A percentile compares a stretch with the other conserved stretches of the same genome.
Evolutionary conservation across 257 asterid species (phyloP).

Genomic region (Solanum chilense): DNA sequence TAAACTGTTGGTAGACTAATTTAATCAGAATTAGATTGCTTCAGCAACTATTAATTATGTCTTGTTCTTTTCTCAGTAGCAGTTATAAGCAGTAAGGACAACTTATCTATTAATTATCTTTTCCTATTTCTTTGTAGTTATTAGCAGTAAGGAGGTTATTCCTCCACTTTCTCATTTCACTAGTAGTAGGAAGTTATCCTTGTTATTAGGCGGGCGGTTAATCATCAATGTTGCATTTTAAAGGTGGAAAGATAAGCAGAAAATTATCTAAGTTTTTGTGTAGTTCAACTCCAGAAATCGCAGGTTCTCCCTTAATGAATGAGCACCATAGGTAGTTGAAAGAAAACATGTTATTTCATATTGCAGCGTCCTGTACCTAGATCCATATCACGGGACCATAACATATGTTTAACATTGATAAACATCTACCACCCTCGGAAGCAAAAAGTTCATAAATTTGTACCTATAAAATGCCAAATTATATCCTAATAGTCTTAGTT

Average conservation of each 20-base stretch:
- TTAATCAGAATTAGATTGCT: not conserved
- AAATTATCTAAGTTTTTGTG: not conserved
- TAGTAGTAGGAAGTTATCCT: not conserved
- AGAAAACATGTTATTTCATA: not conserved
- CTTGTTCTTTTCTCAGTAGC: not conserved
- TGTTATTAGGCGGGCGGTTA: not conserved
- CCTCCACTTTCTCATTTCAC: not conserved
- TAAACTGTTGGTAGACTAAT: not conserved
- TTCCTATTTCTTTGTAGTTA: not conserved
- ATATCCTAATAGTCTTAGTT: not conserved
- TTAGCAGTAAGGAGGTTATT: not conserved
- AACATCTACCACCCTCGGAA: not conserved
- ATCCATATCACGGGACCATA: not conserved
- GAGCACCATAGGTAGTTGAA: not conserved
- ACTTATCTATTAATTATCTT: not conserved
- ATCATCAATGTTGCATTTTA: not conserved
- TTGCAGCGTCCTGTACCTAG: not conserved
- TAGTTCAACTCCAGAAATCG: not conserved
- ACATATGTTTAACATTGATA: not conserved
- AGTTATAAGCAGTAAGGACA: not conserved
- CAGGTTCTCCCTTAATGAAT: not conserved
- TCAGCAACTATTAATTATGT: not conserved
- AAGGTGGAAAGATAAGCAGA: not conserved
- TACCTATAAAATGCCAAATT: not conserved
- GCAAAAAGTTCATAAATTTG: not conserved